These are phyloP conservation scores for Metschnikowia hibisci DNA, from an alignment of 805 yeast genomes.

Conservation along the genomic window DNA sequence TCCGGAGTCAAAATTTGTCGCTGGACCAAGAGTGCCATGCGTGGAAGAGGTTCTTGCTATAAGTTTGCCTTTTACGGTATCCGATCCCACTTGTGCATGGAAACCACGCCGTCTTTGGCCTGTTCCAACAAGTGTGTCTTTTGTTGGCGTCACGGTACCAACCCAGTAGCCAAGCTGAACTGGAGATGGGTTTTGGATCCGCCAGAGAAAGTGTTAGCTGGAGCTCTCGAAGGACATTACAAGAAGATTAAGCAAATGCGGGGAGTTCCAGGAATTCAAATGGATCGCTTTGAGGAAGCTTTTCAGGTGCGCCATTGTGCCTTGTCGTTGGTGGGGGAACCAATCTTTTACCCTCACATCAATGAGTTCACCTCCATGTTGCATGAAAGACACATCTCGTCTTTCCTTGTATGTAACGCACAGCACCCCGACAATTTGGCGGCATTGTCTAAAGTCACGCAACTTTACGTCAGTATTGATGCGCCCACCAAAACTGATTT, in stretches of 20 bases:
- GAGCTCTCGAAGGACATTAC: slow-evolving; percentile 86
- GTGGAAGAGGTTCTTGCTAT: slow-evolving; percentile 94
- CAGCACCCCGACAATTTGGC: slow-evolving; percentile 88
- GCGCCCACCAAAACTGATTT: slow-evolving; percentile 83
- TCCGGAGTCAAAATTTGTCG: slow-evolving; percentile 94
- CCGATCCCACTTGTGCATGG: slow-evolving; percentile 90
- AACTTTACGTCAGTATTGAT: slow-evolving; percentile 87
- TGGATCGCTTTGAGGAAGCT: slow-evolving; percentile 87
- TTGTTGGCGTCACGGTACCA: slow-evolving; percentile 97
- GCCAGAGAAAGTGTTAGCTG: slow-evolving; percentile 77
- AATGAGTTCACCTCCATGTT: slow-evolving; percentile 78
- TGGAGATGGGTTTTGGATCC: slow-evolving; percentile 97
- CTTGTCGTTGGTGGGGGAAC: slow-evolving; percentile 88
- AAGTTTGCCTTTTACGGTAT: slow-evolving; percentile 91
- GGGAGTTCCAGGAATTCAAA: slow-evolving; percentile 92
- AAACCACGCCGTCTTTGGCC: slow-evolving; percentile 87
- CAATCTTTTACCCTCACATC: slow-evolving; percentile 88
- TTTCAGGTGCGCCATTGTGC: slow-evolving; percentile 90
- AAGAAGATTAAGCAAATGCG: slow-evolving; percentile 90
- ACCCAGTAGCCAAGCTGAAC: slow-evolving; percentile 85
- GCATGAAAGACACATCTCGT: slow-evolving; percentile 75
- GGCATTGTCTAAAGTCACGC: slow-evolving; percentile 73
- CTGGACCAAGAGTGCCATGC: slow-evolving; percentile 91
- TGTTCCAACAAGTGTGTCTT: slow-evolving; percentile 95
- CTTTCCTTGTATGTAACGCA: slow-evolving; percentile 90